Conservation (phyloP, 768 basidiomycete species). For the Rhodotorula graminis region DNA sequence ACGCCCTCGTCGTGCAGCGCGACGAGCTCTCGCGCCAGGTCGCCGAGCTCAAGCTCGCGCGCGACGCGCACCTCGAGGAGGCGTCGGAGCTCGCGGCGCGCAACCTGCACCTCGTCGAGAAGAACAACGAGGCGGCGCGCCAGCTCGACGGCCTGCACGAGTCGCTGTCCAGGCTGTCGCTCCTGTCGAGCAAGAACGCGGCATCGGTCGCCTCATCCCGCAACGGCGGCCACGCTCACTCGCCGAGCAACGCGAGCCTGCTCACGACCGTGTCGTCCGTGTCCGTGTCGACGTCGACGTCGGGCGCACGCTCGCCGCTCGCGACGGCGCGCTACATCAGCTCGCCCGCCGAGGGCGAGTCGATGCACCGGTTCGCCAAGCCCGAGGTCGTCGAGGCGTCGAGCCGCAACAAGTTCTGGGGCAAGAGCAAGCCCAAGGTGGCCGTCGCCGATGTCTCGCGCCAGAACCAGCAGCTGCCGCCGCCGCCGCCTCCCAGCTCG, state of each 20-base stretch:
- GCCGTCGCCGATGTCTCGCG: slow-evolving; percentile 9
- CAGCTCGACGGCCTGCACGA: slow-evolving; percentile 59
- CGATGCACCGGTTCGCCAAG: slow-evolving; percentile 21
- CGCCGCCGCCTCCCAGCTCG: slow-evolving; percentile 4
- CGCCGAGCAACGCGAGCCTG: slow-evolving; percentile 32
- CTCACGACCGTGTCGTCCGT: slow-evolving; percentile 3
- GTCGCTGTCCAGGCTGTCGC: slow-evolving; percentile 39
- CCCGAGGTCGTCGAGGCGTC: slow-evolving; percentile 42
- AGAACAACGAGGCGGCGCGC: slow-evolving; percentile 74
- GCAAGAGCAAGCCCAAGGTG: slow-evolving; percentile 34
- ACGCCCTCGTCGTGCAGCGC: slow-evolving; percentile 74
- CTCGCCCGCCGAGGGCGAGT: slow-evolving; percentile 20
- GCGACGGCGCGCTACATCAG: slow-evolving; percentile 23
- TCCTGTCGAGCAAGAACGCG: slow-evolving; percentile 12
- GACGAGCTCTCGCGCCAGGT: slow-evolving; percentile 76
- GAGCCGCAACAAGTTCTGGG: slow-evolving; percentile 48
- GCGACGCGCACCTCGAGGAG: slow-evolving; percentile 85
- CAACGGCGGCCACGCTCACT: slow-evolving; percentile 42
- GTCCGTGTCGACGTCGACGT: background rate
- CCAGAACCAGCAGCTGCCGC: slow-evolving; percentile 13
- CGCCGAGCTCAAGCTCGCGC: slow-evolving; percentile 73
- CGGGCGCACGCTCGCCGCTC: slow-evolving; percentile 28
- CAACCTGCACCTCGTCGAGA: slow-evolving; percentile 86
- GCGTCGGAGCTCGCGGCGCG: slow-evolving; percentile 81
- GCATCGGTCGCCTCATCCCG: slow-evolving; percentile 3